Base-by-base conservation (phyloP, 208 protist genomes). In the Trypanosoma lewisi region DNA sequence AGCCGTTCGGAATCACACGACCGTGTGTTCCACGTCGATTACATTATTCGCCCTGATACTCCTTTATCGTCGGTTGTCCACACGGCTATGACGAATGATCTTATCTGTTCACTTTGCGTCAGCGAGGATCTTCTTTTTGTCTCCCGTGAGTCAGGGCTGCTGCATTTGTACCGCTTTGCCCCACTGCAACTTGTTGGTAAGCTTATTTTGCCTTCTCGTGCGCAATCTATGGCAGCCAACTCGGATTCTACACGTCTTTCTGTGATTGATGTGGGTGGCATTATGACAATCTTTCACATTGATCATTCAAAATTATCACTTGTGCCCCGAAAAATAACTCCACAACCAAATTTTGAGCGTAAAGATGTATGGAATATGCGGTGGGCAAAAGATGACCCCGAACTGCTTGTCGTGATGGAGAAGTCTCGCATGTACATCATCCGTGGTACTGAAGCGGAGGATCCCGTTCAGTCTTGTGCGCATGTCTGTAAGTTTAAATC, bases 401-500 rank as follows among this genome's bases (percentile, higher is more conserved):
- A 91, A 51, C 82, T 94, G 34, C 85, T 98, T 49, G 97, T 92
- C 23, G 77, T 98, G 52, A 97, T 98, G 95, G 96, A 98, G 78
- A 97, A 97, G 77, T 96, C 96, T 27, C 80, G 93, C 55, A 91
- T 98, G 87, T 93, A 90, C 62, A 83, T 98, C 51, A 98, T 97
- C 70, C 64, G 87, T 63, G 84, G 75, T 45, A 63, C 86, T 2
- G 84, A 94, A 14, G 50, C 91, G 14, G 96, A 98, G 79, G 95
- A 98, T 71, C 92, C 92, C 11, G 77, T 97, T 33, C 76, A 89
- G 50, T 82, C 76, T 41, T 89, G 77, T 42, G 87, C 88, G 14
- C 93, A 98, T 71, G 72, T 99, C 6, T 98, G 96, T 76, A 64
- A 80, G 42, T 99, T 99, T 79, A 81, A 78, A 28, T 65, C 89